Percentiles rank a stretch among this genome's conserved stretches.
These are phyloP conservation scores for Aspergillus japonicus DNA, from an alignment of 2,329 filamentous ascomycete genomes.

Conservation along the genomic window DNA sequence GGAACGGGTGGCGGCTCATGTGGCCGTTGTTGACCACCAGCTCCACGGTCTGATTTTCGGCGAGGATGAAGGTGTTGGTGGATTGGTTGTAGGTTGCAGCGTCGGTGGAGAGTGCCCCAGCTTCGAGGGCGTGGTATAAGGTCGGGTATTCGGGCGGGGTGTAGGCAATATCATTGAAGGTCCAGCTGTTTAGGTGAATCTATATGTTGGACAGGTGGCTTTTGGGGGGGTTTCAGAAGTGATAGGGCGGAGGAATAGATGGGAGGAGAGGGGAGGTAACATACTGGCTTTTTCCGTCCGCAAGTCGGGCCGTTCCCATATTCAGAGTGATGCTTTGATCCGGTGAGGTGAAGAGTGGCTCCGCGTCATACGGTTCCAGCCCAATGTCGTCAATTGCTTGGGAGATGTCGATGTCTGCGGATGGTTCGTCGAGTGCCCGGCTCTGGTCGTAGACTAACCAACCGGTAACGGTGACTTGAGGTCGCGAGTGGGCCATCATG, in stretches of 20 bases:
- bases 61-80: slow-evolving; percentile 64
- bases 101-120: slow-evolving; percentile 56
- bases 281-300: slow-evolving; percentile 43
- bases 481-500: slow-evolving; percentile 64
- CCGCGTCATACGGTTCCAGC: slow-evolving; percentile 43
- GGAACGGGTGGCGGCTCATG: slow-evolving; percentile 66
- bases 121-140: slow-evolving; percentile 68
- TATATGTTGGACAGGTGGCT: background rate
- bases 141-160: slow-evolving; percentile 70
- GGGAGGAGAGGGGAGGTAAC: slow-evolving; percentile 29
- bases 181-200: slow-evolving; percentile 33
- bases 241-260: slow-evolving; percentile 49
- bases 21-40: slow-evolving; percentile 42
- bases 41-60: slow-evolving; percentile 52
- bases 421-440: slow-evolving; percentile 36
- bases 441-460: slow-evolving; percentile 51
- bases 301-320: slow-evolving; percentile 59
- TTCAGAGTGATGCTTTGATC: slow-evolving; percentile 10
- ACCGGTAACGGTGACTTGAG: slow-evolving; percentile 31
- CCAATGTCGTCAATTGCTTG: slow-evolving; percentile 58
- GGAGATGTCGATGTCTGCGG: slow-evolving; percentile 55
- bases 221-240: slow-evolving; percentile 48
- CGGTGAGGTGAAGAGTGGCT: slow-evolving; percentile 7
- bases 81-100: slow-evolving; percentile 62
- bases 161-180: slow-evolving; percentile 76